Evolutionary conservation across 2,329 filamentous ascomycete genomes (phyloP), one percentile per base, ranked within the genome.

Genomic region (Cordyceps fumosorosea): DNA sequence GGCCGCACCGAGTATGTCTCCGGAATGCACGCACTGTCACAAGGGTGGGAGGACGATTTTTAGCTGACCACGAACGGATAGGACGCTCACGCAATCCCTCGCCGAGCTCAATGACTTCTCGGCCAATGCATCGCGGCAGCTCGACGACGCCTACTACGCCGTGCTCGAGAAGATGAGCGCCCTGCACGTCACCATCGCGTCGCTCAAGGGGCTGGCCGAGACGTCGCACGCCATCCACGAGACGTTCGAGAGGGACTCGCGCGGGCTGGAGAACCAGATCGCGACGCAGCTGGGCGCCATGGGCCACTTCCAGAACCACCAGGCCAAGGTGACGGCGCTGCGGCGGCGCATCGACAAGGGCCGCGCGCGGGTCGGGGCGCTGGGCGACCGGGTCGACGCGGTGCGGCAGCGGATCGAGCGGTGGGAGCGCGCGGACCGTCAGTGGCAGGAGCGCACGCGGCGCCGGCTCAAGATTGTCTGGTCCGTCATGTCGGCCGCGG

Each of bases 81-180:
- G 84, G 63, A 80, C 78, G 54, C 68, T 87, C 22, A 78, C 77
- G 65, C 80, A 80, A 61, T 80, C 82, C 4, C 74, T 87, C 0
- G 70, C 72, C 26, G 77, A 81, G 55, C 78, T 92, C 12, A 81
- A 81, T 67, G 76, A 80, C 37, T 81, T 86, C 71, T 88, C 88
- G 24, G 80, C 84, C 61, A 75, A 79, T 24, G 84, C 86, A 26
- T 89, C 86, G 18, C 80, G 82, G 64, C 82, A 82, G 40, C 82
- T 93, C 48, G 89, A 93, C 71, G 84, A 89, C 63, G 87, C 87
- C 3, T 93, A 92, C 75, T 89, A 89, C 66, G 83, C 84, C 0
- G 82, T 92, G 11, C 78, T 91, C 34, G 86, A 90, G 70, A 90
- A 88, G 69, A 80, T 89, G 55, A 81, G 81, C 56, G 73, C 80